Evolutionary conservation across 257 asterid species (phyloP), one percentile per base, ranked within the genome.

Genomic region (Penstemon barbatus): DNA sequence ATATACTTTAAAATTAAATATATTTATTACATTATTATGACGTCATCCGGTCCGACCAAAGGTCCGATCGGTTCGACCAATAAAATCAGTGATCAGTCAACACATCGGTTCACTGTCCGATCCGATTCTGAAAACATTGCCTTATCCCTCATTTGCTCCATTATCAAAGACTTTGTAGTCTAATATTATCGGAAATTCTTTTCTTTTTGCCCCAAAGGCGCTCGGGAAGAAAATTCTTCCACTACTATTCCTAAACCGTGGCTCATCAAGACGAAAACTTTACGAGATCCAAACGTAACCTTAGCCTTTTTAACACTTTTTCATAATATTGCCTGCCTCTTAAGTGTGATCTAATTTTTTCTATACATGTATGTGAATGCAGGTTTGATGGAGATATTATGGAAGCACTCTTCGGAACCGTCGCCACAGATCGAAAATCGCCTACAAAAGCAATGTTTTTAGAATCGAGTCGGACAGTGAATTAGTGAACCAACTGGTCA

Each of bases 351-450:
- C 56, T 44, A 13, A 51, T 7, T 59, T 44, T 19, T 52, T 13
- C 7, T n/a, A 9, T 5, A 43, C 4, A 37, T 57, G 5, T 4
- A 19, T 19, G 25, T 19, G 25, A 19, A 19, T 19, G 25, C 85
- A 94, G 99, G 83, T 87, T 91, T 67, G 97, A 94, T 68, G 99
- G 86, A 49, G 91, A 89, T 74, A 87, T 91, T 39, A 91, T 94
- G 98, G 99, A 94, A 80, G 97, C 99, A 6, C 92, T 94, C 56
- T 94, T 94, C 57, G 99, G 99, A 44, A 81, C 54, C 25, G 98
- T 94, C 0, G 99, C 99, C 7, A 83, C 84, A n/a, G 85, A 89
- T 74, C 25, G 86, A 74, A 91, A 83, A 57, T 89, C 25, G 25
- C 95, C 98, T 0, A 70, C 75, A 71, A 75, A 70, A 18, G 86